Evolutionary conservation across 129 eudicot species (phyloP).

Genomic region (Mikania micrantha): DNA sequence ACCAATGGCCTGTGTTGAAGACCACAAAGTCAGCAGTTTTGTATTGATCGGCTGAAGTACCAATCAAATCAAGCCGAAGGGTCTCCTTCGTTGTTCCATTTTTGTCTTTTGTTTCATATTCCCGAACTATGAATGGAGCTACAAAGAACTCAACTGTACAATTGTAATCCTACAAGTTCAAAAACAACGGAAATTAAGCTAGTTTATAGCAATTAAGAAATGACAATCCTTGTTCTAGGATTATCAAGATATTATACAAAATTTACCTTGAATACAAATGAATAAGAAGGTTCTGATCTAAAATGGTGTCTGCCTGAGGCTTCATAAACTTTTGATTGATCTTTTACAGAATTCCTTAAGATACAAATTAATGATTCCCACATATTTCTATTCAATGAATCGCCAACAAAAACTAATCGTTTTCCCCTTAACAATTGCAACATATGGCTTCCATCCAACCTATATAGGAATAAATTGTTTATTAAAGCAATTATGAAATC

Average conservation of each 20-base stretch:
- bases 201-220: neutral
- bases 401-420: constrained; percentile 57
- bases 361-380: constrained; percentile 61
- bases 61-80: constrained; percentile 51
- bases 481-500: neutral
- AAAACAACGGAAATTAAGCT: neutral
- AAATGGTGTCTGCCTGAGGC: constrained; percentile 55
- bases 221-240: neutral
- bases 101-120: constrained; percentile 36
- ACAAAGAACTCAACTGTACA: constrained; percentile 49
- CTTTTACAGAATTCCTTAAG: constrained; percentile 36
- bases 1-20: constrained; percentile 63
- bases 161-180: constrained; percentile 36
- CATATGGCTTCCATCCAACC: constrained; percentile 50
- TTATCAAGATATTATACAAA: neutral
- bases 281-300: constrained; percentile 44
- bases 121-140: constrained; percentile 51
- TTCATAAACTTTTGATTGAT: constrained; percentile 43
- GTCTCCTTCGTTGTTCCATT: constrained; percentile 42
- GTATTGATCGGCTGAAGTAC: constrained; percentile 42
- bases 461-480: constrained; percentile 14
- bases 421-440: constrained; percentile 51
- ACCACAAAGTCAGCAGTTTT: constrained; percentile 43
- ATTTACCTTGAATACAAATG: constrained; percentile 37
- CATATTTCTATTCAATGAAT: constrained; percentile 58